Percentiles rank a stretch among this genome's conserved stretches.
These are phyloP conservation scores for Paramyrothecium sp. DNA, from an alignment of 2,329 filamentous ascomycete genomes.

Conservation along the genomic window DNA sequence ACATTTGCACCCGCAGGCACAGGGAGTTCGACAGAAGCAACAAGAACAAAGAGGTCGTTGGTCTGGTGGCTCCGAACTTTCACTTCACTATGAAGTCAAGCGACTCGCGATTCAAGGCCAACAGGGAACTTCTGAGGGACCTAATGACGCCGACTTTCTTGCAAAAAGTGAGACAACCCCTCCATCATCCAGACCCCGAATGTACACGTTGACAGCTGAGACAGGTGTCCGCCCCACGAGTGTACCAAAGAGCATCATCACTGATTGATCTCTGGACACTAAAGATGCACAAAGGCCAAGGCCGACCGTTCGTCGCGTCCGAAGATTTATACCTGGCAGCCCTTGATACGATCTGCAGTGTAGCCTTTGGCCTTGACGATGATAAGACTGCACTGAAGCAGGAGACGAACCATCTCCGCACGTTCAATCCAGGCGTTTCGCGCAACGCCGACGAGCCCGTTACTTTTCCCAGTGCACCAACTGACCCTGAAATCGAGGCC, in stretches of 20 bases:
- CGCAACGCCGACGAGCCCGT: slow-evolving; percentile 3
- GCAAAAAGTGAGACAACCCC: slow-evolving; percentile 15
- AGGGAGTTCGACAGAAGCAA: slow-evolving; percentile 30
- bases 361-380: slow-evolving; percentile 27
- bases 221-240: slow-evolving; percentile 31
- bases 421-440: neutral
- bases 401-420: slow-evolving; percentile 10
- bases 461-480: slow-evolving; percentile 11
- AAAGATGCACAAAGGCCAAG: slow-evolving; percentile 24
- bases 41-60: slow-evolving; percentile 20
- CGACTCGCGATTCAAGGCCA: slow-evolving; percentile 27
- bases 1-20: slow-evolving; percentile 27
- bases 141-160: slow-evolving; percentile 35
- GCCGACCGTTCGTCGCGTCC: slow-evolving; percentile 27
- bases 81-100: slow-evolving; percentile 31
- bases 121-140: slow-evolving; percentile 31
- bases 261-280: slow-evolving; percentile 32
- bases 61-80: slow-evolving; percentile 19
- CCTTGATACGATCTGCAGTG: slow-evolving; percentile 33
- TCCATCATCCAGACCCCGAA: neutral
- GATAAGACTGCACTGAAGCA: slow-evolving; percentile 12
- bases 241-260: slow-evolving; percentile 26
- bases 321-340: slow-evolving; percentile 28
- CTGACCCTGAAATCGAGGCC: slow-evolving; percentile 14
- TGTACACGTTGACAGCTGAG: neutral